Evolutionary conservation across 192 early-diverging fungal species (phyloP).

Genomic region (Coemansia sp.): DNA sequence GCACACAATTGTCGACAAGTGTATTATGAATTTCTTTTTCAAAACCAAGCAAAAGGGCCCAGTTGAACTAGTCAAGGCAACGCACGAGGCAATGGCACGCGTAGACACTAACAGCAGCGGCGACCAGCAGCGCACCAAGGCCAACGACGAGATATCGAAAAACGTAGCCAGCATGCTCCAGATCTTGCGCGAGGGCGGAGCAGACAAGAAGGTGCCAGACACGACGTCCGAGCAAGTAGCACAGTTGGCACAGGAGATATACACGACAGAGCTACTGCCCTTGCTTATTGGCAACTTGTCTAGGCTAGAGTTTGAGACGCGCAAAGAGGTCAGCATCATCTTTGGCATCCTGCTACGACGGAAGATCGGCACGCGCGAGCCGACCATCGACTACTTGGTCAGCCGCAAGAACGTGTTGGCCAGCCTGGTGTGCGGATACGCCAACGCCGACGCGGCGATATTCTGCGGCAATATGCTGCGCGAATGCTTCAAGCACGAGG

Average conservation of each 20-base stretch:
- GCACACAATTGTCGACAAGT: background rate
- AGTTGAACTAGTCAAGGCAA: slow-evolving; percentile 84
- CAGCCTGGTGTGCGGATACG: slow-evolving; percentile 87
- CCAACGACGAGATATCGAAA: slow-evolving; percentile 97
- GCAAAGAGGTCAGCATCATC: slow-evolving; percentile 96
- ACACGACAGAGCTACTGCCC: slow-evolving; percentile 88
- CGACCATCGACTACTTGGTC: slow-evolving; percentile 95
- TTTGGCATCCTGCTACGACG: slow-evolving; percentile 96
- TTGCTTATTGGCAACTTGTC: slow-evolving; percentile 87
- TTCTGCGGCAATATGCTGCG: slow-evolving; percentile 98
- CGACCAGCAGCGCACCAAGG: slow-evolving; percentile 67
- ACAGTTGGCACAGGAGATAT: slow-evolving; percentile 95
- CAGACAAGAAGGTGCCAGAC: slow-evolving; percentile 60
- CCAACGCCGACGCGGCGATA: slow-evolving; percentile 93
- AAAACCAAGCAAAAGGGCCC: slow-evolving; percentile 84
- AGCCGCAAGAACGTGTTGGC: slow-evolving; percentile 82
- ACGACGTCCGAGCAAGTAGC: slow-evolving; percentile 83
- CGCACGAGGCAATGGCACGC: slow-evolving; percentile 82
- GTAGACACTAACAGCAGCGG: slow-evolving; percentile 61
- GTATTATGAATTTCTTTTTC: slow-evolving; percentile 76
- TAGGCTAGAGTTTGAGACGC: slow-evolving; percentile 90
- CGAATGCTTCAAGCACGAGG: slow-evolving; percentile 95
- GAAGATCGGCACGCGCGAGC: slow-evolving; percentile 92
- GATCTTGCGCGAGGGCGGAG: slow-evolving; percentile 94
- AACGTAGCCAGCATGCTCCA: slow-evolving; percentile 91